Conservation (phyloP, 2,329 filamentous ascomycete genomes). For the Fusarium sp. region DNA sequence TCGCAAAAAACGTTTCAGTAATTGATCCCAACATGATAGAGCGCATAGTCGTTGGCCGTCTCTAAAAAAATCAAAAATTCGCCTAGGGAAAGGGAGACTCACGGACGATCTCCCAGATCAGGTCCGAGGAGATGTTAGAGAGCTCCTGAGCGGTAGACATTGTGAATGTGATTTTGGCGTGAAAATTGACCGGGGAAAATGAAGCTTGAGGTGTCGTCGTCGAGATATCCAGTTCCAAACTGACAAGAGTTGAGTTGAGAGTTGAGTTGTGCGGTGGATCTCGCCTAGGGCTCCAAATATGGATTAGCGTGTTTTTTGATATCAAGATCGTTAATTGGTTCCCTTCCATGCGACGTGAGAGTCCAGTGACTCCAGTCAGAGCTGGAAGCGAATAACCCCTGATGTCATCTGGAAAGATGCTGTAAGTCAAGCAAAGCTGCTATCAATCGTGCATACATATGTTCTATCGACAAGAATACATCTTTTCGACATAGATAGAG, state of each 20-base stretch:
- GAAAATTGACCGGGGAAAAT: slow-evolving; percentile 40
- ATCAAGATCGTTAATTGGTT: background rate
- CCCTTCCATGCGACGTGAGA: background rate
- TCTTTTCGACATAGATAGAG: background rate
- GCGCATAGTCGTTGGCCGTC: slow-evolving; percentile 19
- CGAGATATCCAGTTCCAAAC: slow-evolving; percentile 39
- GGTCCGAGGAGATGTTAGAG: slow-evolving; percentile 85
- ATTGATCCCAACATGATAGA: slow-evolving; percentile 19
- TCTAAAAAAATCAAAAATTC: slow-evolving; percentile 7
- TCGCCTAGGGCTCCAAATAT: slow-evolving; percentile 47
- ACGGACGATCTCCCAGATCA: slow-evolving; percentile 97
- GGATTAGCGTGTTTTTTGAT: slow-evolving; percentile 40
- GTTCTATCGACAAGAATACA: background rate
- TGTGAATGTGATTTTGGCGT: slow-evolving; percentile 56
- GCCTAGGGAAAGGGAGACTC: slow-evolving; percentile 65
- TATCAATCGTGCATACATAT: background rate
- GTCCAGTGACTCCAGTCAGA: slow-evolving; percentile 9
- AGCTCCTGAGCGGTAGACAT: slow-evolving; percentile 66
- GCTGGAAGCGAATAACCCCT: slow-evolving; percentile 17
- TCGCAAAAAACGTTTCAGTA: slow-evolving; percentile 40
- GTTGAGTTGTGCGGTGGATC: slow-evolving; percentile 53
- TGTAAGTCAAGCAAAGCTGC: background rate
- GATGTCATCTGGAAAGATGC: slow-evolving; percentile 14
- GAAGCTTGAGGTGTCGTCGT: slow-evolving; percentile 46
- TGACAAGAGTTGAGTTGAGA: background rate